These are phyloP conservation scores for Yarrowia alimentaria DNA, from an alignment of 805 yeast genomes.

Conservation along the genomic window DNA sequence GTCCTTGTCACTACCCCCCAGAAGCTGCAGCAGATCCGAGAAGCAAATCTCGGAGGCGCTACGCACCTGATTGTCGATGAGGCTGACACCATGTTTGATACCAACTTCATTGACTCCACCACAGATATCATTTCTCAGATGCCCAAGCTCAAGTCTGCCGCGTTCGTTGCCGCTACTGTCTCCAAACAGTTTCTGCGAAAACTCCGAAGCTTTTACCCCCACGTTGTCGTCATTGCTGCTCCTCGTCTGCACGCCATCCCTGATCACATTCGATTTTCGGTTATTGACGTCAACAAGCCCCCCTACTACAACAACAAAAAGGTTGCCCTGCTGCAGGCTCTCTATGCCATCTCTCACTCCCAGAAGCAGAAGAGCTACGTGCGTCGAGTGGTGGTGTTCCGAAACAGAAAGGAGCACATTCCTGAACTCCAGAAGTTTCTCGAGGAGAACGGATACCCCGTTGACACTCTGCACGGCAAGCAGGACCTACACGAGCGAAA, in stretches of 20 bases:
- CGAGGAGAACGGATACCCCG: conserved; percentile 54
- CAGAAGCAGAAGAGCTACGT: conserved; percentile 73
- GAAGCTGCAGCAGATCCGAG: conserved; percentile 40
- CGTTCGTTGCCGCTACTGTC: conserved; percentile 87
- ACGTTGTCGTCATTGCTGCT: conserved; percentile 64
- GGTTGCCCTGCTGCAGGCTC: conserved; percentile 82
- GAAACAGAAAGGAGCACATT: conserved; percentile 69
- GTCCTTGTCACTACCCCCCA: conserved; percentile 84
- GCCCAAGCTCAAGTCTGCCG: conserved; percentile 57
- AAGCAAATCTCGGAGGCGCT: conserved; percentile 1
- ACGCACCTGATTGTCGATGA: conserved; percentile 77
- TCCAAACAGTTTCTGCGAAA: conserved; percentile 72
- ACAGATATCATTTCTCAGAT: conserved; percentile 51
- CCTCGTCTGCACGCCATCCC: conserved; percentile 87
- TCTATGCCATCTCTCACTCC: conserved; percentile 81
- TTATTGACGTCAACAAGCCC: conserved; percentile 69
- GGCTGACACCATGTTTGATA: conserved; percentile 89
- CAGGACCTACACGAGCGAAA: conserved; percentile 61
- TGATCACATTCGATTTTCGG: conserved; percentile 62
- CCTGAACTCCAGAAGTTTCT: conserved; percentile 56
- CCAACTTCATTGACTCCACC: conserved; percentile 70
- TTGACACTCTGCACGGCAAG: conserved; percentile 65
- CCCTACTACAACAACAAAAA: conserved; percentile 84
- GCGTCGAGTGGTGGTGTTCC: conserved; percentile 81
- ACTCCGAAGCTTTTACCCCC: conserved; percentile 60